Conservation (phyloP, 768 basidiomycete species). For the Lactifluus echinatus region DNA sequence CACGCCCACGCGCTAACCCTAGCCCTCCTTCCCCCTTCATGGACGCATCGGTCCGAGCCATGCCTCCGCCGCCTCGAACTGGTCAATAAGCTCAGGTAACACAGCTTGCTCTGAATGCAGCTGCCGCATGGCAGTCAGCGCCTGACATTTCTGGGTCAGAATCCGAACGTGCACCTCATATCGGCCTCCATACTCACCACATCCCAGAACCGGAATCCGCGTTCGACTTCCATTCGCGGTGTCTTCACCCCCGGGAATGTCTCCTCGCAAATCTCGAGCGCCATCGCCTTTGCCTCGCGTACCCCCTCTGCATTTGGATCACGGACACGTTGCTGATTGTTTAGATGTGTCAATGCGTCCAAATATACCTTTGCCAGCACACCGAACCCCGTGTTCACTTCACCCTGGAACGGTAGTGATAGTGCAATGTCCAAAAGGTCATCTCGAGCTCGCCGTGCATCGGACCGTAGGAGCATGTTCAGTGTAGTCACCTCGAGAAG, state of each 20-base stretch:
- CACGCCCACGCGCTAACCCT: slow-evolving; percentile 1
- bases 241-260: slow-evolving; percentile 88
- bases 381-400: slow-evolving; percentile 97
- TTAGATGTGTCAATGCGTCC: slow-evolving; percentile 84
- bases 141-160: slow-evolving; percentile 34
- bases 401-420: slow-evolving; percentile 88
- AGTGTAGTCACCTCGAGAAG: slow-evolving; percentile 85
- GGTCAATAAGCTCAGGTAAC: slow-evolving; percentile 79
- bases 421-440: slow-evolving; percentile 89
- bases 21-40: slow-evolving; percentile 34
- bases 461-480: slow-evolving; percentile 87
- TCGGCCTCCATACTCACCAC: slow-evolving; percentile 51
- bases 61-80: slow-evolving; percentile 92
- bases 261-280: slow-evolving; percentile 87
- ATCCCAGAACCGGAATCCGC: slow-evolving; percentile 99
- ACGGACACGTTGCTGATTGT: slow-evolving; percentile 66
- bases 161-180: slow-evolving; percentile 7
- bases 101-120: slow-evolving; percentile 78
- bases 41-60: slow-evolving; percentile 92
- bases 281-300: slow-evolving; percentile 73
- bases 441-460: slow-evolving; percentile 80
- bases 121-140: slow-evolving; percentile 83
- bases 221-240: slow-evolving; percentile 83
- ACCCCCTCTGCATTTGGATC: slow-evolving; percentile 75
- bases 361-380: slow-evolving; percentile 95